Evolutionary conservation across 2,329 filamentous ascomycete species (phyloP).

Genomic region (Juglanconis sp.): DNA sequence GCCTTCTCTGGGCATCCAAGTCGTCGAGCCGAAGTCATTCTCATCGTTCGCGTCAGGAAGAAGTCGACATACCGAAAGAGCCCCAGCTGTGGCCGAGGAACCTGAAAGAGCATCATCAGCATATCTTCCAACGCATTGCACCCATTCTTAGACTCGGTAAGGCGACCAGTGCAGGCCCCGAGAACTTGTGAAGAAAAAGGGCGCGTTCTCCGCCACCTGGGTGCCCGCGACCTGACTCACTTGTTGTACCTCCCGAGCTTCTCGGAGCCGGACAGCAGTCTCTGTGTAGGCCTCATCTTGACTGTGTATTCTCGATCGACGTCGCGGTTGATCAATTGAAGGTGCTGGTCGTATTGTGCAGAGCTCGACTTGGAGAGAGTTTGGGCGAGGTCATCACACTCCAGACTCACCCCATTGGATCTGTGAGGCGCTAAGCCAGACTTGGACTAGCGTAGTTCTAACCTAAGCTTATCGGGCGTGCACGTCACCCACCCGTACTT

Average conservation of each 20-base stretch:
- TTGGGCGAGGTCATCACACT: not conserved
- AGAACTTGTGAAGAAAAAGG: not conserved
- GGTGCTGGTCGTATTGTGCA: conserved; percentile 8
- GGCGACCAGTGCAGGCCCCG: not conserved
- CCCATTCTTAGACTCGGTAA: not conserved
- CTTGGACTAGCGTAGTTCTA: no score
- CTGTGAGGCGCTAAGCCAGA: not conserved
- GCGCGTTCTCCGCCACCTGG: not conserved
- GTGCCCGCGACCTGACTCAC: conserved; percentile 33
- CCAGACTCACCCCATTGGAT: conserved; percentile 10
- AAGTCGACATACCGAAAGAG: conserved; percentile 61
- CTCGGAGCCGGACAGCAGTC: conserved; percentile 37
- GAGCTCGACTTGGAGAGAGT: not conserved
- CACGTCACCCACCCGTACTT: no score
- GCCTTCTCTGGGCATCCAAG: not conserved
- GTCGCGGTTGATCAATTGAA: conserved; percentile 28
- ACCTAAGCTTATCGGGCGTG: no score
- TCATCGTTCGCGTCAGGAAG: not conserved
- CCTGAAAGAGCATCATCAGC: conserved; percentile 41
- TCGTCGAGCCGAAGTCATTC: not conserved
- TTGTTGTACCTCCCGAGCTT: conserved; percentile 41
- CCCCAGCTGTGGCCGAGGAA: conserved; percentile 72
- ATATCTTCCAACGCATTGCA: not conserved
- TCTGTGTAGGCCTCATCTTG: conserved; percentile 47
- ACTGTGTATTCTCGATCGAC: conserved; percentile 24